Evolutionary conservation across 2,329 filamentous ascomycete species (phyloP), one percentile per base, ranked within the genome.

Genomic region (Samsoniella hepiali): DNA sequence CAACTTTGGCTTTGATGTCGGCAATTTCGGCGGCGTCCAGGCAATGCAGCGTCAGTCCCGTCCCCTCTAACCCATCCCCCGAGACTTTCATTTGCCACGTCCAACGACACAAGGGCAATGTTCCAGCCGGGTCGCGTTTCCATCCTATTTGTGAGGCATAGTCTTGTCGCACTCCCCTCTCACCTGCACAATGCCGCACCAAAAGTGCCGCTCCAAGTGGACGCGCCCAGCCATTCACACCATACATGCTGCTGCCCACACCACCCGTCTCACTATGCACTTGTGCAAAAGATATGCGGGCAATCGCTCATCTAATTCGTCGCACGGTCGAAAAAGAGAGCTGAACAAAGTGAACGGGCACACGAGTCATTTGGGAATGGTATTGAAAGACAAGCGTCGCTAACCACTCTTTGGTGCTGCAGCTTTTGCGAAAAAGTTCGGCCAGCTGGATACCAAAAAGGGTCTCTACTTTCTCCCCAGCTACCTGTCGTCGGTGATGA

Each of bases 1-100:
- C 60, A 70, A 71, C 61, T 71, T 70, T 64, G 70, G 70, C 7
- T 71, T 66, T 36, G 70, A 71, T 51, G 70, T 71, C n/a, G 68
- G 70, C 27, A 71, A 62, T 22, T 71, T 71, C 56, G 66, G 65
- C 5, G 70, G 67, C 3, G 69, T 72, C 8, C 70, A 72, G 54
- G 68, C 59, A 5, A 71, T 72, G 69, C 66, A 68, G 40, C 64
- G 66, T 57, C 2, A 57, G 60, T 62, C 10, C 27, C 22, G 8
- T 13, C 17, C 9, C 2, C 50, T 17, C 36, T 29, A 22, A 55
- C 27, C 36, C n/a, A 29, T 42, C 17, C 34, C n/a, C 34, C 51
- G n/a, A 42, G 53, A 13, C 17, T 53, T 6, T 2, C 47, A 29
- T 32, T 31, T 50, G 45, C 17, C 22, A 5, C 45, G 4, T 13